Evolutionary conservation across 176 grass and related monocot species (phyloP), one percentile per base, ranked within the genome.

Genomic region (Musa schizocarpa): DNA sequence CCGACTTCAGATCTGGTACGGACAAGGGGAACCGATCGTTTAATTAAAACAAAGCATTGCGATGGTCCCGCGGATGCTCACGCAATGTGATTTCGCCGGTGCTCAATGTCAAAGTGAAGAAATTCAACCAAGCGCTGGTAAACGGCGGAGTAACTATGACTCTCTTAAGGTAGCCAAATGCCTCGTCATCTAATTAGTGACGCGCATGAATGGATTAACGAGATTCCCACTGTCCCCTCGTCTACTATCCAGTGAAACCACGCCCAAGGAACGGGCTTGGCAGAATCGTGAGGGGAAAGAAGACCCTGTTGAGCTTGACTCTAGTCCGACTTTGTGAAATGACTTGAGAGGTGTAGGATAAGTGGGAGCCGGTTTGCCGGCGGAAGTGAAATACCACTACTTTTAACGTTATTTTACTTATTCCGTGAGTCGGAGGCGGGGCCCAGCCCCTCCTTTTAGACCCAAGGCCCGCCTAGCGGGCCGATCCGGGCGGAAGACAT

Each of bases 391-490:
- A 89, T 84, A 84, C 81, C 81, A 90, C 81, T 84, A 90, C 84
- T 86, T 87, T 90, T 86, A 90, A 84, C 78, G 84, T 84, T 90
- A 84, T 90, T 90, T 86, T 86, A 90, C 84, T 86, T 90, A 87
- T 90, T 90, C 84, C 74, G 84, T 90, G 82, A 49, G 68, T 76
- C 79, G 71, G 74, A 82, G 77, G 79, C 25, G 79, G 76, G 82
- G 74, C 78, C n/a, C 68, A 1, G 68, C 34, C 68, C 68, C 34
- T 71, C 43, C 43, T 71, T 71, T 71, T 50, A 17, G 68, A 24
- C 25, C 68, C 14, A 71, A 71, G 34, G 68, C 68, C 6, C 16
- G 29, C 68, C 9, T 65, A 2, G 71, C 12, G 52, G 73, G 81
- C 64, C 81, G 74, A 83, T 83, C 74, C 52, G 74, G 74, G 81